phyloP scores from a whole-genome alignment of 257 asterid genomes.

The Euphrasia confusa region DNA sequence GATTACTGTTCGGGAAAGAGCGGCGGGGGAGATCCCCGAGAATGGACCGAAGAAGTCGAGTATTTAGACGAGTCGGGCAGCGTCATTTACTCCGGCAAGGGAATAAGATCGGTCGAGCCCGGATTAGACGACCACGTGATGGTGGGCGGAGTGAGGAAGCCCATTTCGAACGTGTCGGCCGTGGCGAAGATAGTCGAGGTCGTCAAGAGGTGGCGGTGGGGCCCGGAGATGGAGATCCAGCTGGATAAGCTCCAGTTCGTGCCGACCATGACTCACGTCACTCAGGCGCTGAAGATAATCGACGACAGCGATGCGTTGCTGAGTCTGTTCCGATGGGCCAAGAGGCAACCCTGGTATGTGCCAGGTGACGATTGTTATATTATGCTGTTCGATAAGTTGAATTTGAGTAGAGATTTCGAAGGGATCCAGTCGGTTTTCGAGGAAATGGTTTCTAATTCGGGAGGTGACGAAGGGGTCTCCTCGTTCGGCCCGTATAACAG shows the following conservation, averaged over 20 bases:
- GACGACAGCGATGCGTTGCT: slow-evolving; percentile 65
- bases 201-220: slow-evolving; percentile 95
- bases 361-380: slow-evolving; percentile 67
- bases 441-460: slow-evolving; percentile 75
- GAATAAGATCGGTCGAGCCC: slow-evolving; percentile 85
- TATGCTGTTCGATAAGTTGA: slow-evolving; percentile 70
- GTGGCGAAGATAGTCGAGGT: slow-evolving; percentile 90
- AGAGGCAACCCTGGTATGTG: slow-evolving; percentile 76
- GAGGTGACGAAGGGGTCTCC: slow-evolving; percentile 34
- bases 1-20: slow-evolving; percentile 46
- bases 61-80: slow-evolving; percentile 85
- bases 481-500: slow-evolving; percentile 56
- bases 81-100: slow-evolving; percentile 80
- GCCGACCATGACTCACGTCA: slow-evolving; percentile 76
- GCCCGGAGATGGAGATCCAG: slow-evolving; percentile 87
- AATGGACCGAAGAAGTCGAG: slow-evolving; percentile 80
- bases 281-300: slow-evolving; percentile 76
- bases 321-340: slow-evolving; percentile 86
- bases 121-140: slow-evolving; percentile 83
- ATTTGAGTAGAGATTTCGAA: slow-evolving; percentile 62
- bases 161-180: slow-evolving; percentile 73
- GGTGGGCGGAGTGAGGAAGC: slow-evolving; percentile 79
- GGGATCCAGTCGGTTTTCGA: slow-evolving; percentile 78
- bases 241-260: slow-evolving; percentile 78
- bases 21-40: slow-evolving; percentile 32